Evolutionary conservation across 2,329 filamentous ascomycete genomes (phyloP).

Genomic region (Clonostachys rhizophaga): DNA sequence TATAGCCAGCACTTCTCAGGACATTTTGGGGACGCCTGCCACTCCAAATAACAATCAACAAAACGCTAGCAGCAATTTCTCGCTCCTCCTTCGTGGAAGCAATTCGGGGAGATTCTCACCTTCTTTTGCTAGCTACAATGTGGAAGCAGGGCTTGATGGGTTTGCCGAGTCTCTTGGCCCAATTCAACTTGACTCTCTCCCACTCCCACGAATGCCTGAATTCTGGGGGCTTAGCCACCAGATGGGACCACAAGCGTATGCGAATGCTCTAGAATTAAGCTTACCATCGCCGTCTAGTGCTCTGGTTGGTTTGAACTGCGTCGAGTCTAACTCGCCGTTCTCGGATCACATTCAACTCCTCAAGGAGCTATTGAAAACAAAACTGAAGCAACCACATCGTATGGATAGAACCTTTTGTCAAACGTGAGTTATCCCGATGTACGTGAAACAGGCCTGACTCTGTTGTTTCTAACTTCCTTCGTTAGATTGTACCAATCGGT

Average conservation of each 20-base stretch:
- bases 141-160: no score
- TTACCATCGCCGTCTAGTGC: constrained; percentile 8
- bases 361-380: constrained; percentile 13
- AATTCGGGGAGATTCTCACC: no score
- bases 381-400: constrained; percentile 9
- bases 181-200: constrained; percentile 1
- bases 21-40: no score
- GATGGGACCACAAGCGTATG: constrained; percentile 17
- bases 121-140: no score
- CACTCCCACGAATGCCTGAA: constrained; percentile 16
- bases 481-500: constrained; percentile 15
- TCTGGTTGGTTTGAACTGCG: constrained; percentile 14
- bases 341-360: constrained; percentile 20
- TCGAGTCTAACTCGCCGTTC: constrained; percentile 18
- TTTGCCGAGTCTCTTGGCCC: not conserved
- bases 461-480: not conserved
- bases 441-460: not conserved
- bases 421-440: not conserved
- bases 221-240: constrained; percentile 23
- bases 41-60: not conserved
- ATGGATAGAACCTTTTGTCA: not conserved
- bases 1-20: not conserved
- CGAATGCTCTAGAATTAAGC: constrained; percentile 13
- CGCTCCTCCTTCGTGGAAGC: not conserved
- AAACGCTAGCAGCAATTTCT: not conserved